These are phyloP conservation scores for Kuraishia capsulata DNA, from an alignment of 805 yeast genomes.

Conservation along the genomic window DNA sequence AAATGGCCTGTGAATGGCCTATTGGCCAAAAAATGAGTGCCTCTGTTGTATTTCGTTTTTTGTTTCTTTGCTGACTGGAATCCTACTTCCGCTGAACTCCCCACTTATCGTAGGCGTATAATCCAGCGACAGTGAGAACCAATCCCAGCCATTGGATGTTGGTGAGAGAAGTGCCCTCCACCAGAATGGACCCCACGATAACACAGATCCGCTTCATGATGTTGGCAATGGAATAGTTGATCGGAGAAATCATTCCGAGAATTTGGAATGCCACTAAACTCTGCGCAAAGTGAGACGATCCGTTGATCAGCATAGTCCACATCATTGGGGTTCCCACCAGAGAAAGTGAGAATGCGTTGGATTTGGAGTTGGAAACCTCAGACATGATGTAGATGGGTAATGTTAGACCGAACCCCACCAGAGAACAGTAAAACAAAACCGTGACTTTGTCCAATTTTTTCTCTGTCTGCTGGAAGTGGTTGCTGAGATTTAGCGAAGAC, in stretches of 20 bases:
- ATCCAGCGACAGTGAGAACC: constrained; percentile 45
- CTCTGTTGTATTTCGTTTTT: too few relatives aligned
- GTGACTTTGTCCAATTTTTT: constrained; percentile 60
- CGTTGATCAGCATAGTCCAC: constrained; percentile 45
- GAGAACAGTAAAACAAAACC: constrained; percentile 61
- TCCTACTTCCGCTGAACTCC: constrained; percentile 20
- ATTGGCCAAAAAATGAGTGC: too few relatives aligned
- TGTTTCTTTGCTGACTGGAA: too few relatives aligned
- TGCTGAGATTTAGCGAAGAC: background rate
- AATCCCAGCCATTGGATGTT: constrained; percentile 42
- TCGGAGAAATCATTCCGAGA: constrained; percentile 63
- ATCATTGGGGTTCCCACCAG: constrained; percentile 16
- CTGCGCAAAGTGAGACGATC: constrained; percentile 62
- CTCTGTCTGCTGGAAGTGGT: constrained; percentile 4
- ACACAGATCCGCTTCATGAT: constrained; percentile 67
- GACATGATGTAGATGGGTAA: constrained; percentile 55
- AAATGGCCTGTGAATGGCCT: too few relatives aligned
- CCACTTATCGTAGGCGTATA: constrained; percentile 70
- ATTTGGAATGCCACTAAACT: constrained; percentile 70
- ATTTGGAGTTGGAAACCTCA: constrained; percentile 28
- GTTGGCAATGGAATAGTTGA: constrained; percentile 72
- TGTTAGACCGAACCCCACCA: constrained; percentile 59
- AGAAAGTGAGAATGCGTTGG: constrained; percentile 24
- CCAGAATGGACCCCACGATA: constrained; percentile 52
- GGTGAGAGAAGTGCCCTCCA: constrained; percentile 44